A percentile compares a stretch with the other conserved stretches of the same genome.
These are phyloP conservation scores for Tetrapisispora nanseiensis DNA, from an alignment of 805 yeast species.

Conservation along the genomic window DNA sequence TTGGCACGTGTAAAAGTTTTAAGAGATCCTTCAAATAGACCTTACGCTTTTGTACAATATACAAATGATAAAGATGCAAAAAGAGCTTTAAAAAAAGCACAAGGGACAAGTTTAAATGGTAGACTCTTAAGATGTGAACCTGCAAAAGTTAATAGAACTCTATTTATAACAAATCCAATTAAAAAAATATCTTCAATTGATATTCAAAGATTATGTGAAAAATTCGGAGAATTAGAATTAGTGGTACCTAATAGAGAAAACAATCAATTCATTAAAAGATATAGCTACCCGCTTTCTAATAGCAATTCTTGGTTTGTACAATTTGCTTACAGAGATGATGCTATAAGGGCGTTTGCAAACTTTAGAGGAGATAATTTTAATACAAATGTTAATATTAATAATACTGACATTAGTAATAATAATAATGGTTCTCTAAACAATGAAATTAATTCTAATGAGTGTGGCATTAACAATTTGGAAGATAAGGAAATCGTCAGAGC, in stretches of 20 bases:
- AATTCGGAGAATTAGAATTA: constrained; percentile 72
- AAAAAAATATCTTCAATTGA: constrained; percentile 21
- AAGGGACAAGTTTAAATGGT: constrained; percentile 59
- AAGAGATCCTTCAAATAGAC: constrained; percentile 71
- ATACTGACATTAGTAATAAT: background rate
- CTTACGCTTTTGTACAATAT: constrained; percentile 90
- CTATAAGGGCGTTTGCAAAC: constrained; percentile 72
- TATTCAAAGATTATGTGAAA: constrained; percentile 33
- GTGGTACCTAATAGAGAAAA: constrained; percentile 36
- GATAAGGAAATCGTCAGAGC: no score
- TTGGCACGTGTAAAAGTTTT: constrained; percentile 69
- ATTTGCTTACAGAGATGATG: constrained; percentile 77
- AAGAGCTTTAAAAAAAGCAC: constrained; percentile 57
- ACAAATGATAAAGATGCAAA: constrained; percentile 59
- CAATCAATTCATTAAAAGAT: constrained; percentile 12
- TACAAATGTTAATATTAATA: background rate
- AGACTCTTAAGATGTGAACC: constrained; percentile 78
- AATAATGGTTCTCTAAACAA: background rate
- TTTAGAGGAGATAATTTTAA: constrained; percentile 34
- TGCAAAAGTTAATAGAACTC: constrained; percentile 84
- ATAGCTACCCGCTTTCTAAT: constrained; percentile 13
- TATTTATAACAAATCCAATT: constrained; percentile 39
- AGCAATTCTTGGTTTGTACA: constrained; percentile 60
- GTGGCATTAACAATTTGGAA: no score
- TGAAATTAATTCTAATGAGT: no score